Base-by-base conservation (phyloP, 768 basidiomycete species). In the Sistotremastrum niveocremeum region DNA sequence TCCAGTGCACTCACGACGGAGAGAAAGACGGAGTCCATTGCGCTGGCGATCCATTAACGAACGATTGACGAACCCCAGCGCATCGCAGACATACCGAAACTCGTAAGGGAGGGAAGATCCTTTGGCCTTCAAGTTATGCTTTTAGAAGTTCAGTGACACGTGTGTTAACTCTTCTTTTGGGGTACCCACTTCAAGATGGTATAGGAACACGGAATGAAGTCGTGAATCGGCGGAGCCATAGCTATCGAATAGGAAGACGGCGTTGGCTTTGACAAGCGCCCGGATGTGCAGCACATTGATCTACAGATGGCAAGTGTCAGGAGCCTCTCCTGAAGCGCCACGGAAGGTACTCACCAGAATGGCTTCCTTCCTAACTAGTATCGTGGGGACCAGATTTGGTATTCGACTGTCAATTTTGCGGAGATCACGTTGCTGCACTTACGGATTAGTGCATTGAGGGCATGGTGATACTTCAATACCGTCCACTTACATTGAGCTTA, bases 341-440 rank as follows among this genome's bases (percentile, higher is more conserved):
- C 6, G 30, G 45, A 41, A 49, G 42, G 35, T 42, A 71, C 78
- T 48, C 59, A 87, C 88, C 50, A 98, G 70, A 52, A 97, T 79
- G 41, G 85, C 88, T 63, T 88, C 81, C 56, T 80, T 83, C 52
- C 94, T 74, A 44, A 84, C 76, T 47, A 98, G 75, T 56, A 98
- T 93, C 37, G 91, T 91, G 37, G 93, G 91, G 11, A 98, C 84
- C 47, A 94, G 77, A 62, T 93, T 95, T 34, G 93, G 90, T 53
- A 91, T 76, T 53, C 89, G 73, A 4, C 88, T 91, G 66, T 98
- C 94, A 53, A 98, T 86, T 70, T 97, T 95, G 46, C 94, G 82
- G 28, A 98, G 71, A 68, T 98, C 94, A 71, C 94, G 84, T 54
- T 90, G 84, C 86, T 91, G 54, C 20, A 51, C 53, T 41, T 39